Base-by-base conservation (phyloP, 176 grass and related monocot species). In the Carex myosuroides region DNA sequence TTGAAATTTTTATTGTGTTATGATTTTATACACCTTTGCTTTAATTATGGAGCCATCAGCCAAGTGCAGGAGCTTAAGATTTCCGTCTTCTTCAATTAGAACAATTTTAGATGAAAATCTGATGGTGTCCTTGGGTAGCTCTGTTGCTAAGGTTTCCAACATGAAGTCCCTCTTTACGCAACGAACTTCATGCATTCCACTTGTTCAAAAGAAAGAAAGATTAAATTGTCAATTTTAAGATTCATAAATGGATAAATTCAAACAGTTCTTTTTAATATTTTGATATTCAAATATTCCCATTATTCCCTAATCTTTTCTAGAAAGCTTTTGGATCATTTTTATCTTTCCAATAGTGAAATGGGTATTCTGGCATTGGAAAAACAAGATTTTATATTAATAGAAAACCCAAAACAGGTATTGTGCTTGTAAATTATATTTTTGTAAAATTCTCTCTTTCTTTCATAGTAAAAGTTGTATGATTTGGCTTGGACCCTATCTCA, bases 41-140 rank as follows among this genome's bases (percentile, higher is more conserved):
- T 80, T 90, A 10, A 93, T 46, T 24, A 82, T 59, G 24, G 88
- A 86, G 8, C 89, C 91, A 50, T 98, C 88, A 0, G 88, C 80
- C 7, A 95, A 81, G 3, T 98, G 92, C 1, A 98, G 18, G 16
- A 90, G 57, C 85, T 95, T 98, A 62, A 68, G 70, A 13, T 69
- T 54, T 59, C 81, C 66, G 0, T 81, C 79, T 14, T 93, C 89
- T 42, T 95, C 86, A 30, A 98, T 91, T 10, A 79, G 68, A 24
- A 89, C 86, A 18, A 98, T 84, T 84, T 86, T 95, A 41, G 91
- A 93, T 82, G 95, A 95, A 76, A 79, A 98, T 66, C 85, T 91
- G 61, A 98, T 84, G 16, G 88, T 85, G 80, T 65, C 89, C 21
- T 6, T 18, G 1, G 92, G 95, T 16, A 97, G 84, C 79, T 92